These are phyloP conservation scores for Abrus precatorius DNA, from an alignment of 306 rosid genomes.

Conservation along the genomic window DNA sequence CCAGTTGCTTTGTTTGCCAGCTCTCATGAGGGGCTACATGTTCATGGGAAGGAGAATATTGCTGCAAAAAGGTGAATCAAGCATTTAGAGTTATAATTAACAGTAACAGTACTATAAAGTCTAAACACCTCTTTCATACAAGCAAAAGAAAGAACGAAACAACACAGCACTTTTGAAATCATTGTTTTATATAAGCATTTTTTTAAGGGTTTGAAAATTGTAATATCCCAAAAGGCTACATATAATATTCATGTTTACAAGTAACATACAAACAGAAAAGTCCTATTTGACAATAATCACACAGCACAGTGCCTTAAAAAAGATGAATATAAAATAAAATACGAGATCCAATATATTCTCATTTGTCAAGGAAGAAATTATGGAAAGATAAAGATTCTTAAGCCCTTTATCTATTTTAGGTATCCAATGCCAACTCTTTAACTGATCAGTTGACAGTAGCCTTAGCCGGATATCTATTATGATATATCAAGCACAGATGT, in stretches of 20 bases:
- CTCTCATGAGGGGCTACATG: conserved; percentile 80
- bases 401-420: conserved; percentile 22
- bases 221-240: not conserved
- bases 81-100: conserved; percentile 33
- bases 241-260: conserved; percentile 17
- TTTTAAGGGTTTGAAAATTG: conserved; percentile 11
- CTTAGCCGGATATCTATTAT: not conserved
- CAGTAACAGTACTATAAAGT: conserved; percentile 7
- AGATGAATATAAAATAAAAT: not conserved
- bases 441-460: conserved; percentile 26
- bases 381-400: not conserved
- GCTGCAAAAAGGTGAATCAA: conserved; percentile 60
- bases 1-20: conserved; percentile 80
- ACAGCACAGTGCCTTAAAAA: not conserved
- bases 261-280: conserved; percentile 1
- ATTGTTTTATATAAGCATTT: conserved; percentile 25
- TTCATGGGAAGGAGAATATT: conserved; percentile 71
- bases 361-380: conserved; percentile 3
- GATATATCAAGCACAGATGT: not conserved
- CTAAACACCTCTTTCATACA: not conserved
- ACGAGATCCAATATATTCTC: conserved; percentile 25
- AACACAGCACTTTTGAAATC: not conserved
- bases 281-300: conserved; percentile 1
- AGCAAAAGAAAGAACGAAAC: not conserved
- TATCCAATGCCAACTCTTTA: conserved; percentile 24